phyloP scores from a whole-genome alignment of 2,329 filamentous ascomycete genomes.

The Purpureocillium lavendulum region DNA sequence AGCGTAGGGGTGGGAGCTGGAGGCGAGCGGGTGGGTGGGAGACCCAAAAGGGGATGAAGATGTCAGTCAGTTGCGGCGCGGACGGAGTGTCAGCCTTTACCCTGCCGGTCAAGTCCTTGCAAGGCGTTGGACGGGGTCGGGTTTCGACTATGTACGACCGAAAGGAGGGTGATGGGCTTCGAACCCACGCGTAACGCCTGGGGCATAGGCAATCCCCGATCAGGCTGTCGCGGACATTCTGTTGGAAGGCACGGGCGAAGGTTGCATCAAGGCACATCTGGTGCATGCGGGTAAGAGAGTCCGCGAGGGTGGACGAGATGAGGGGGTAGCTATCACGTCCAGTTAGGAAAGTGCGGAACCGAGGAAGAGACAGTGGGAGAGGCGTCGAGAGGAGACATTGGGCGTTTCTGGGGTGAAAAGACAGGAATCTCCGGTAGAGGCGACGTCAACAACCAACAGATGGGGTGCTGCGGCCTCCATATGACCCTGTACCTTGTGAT shows the following conservation, averaged over 20 bases:
- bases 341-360: neutral
- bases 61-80: neutral
- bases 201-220: too few species aligned
- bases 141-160: too few species aligned
- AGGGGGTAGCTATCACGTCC: too few species aligned
- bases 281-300: too few species aligned
- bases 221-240: too few species aligned
- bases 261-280: too few species aligned
- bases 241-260: too few species aligned
- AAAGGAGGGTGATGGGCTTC: too few species aligned
- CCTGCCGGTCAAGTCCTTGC: neutral
- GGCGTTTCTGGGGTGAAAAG: neutral
- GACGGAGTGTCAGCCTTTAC: neutral
- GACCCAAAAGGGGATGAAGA: neutral
- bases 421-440: too few species aligned
- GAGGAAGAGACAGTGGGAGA: neutral
- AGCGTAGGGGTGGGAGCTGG: conserved; percentile 2
- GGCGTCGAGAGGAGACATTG: neutral
- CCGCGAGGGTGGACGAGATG: too few species aligned
- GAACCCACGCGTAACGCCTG: too few species aligned
- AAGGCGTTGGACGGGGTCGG: conserved; percentile 2
- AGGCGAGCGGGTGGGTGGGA: conserved; percentile 1
- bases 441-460: conserved; percentile 4
- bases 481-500: conserved; percentile 8
- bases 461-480: conserved; percentile 2